Evolutionary conservation across 768 basidiomycete species (phyloP).

Genomic region (Mrakia gelida): DNA sequence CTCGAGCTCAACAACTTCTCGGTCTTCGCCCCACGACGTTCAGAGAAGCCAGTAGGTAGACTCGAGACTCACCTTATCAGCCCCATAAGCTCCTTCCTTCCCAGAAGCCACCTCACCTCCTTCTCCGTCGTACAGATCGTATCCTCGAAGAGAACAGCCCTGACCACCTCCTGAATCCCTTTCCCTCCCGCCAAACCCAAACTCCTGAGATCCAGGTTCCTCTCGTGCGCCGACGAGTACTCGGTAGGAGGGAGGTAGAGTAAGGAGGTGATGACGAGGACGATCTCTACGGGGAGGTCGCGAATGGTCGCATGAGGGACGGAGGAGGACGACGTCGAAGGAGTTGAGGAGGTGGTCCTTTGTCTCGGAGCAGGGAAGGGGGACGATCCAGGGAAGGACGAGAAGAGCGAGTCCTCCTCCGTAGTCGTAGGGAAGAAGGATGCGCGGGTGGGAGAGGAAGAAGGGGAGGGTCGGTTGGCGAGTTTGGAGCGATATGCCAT

Average conservation of each 20-base stretch:
- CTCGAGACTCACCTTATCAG: slow-evolving; percentile 17
- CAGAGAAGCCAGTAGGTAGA: too few relatives aligned
- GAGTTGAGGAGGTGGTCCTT: neutral
- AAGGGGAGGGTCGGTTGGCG: neutral
- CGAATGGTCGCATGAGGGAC: neutral
- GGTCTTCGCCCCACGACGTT: too few relatives aligned
- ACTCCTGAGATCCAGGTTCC: slow-evolving; percentile 1
- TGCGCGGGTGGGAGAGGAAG: neutral
- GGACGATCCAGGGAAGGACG: neutral
- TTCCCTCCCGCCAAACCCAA: slow-evolving; percentile 18
- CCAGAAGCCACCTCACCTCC: slow-evolving; percentile 8
- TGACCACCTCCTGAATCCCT: slow-evolving; percentile 3
- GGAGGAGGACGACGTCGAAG: neutral
- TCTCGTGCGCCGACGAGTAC: slow-evolving; percentile 7
- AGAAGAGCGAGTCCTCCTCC: neutral
- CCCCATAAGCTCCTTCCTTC: neutral
- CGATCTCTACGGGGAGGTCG: slow-evolving; percentile 9
- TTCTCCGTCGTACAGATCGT: neutral
- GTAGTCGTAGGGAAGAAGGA: neutral
- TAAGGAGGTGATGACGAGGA: neutral
- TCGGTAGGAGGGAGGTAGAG: slow-evolving; percentile 22
- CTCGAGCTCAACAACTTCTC: neutral
- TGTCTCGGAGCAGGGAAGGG: neutral
- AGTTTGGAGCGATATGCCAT: too few relatives aligned
- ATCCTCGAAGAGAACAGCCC: neutral